Percentiles rank a stretch among this genome's conserved stretches.
Evolutionary conservation across 345 rosid species (phyloP).

Genomic region (Brassica nigra): DNA sequence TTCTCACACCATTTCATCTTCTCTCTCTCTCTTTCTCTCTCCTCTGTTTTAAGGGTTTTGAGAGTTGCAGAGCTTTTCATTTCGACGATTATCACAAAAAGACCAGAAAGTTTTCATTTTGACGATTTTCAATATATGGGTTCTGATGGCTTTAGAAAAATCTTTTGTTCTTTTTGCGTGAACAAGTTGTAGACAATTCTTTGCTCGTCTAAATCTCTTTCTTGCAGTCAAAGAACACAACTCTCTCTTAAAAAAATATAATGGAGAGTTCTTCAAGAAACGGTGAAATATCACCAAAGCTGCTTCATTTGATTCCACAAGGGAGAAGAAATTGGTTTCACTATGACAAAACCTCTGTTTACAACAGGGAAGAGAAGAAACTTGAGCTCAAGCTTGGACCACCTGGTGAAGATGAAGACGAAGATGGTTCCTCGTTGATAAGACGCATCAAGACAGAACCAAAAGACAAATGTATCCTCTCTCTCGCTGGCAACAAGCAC

Average conservation of each 20-base stretch:
- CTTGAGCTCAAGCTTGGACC: slow-evolving; percentile 97
- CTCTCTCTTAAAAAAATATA: neutral
- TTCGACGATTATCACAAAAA: neutral
- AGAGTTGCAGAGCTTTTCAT: neutral
- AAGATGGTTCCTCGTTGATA: slow-evolving; percentile 15
- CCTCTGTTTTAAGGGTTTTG: neutral
- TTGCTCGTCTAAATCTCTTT: neutral
- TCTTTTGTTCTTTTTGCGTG: slow-evolving; percentile 6
- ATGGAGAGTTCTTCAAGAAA: slow-evolving; percentile 58
- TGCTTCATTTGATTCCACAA: slow-evolving; percentile 65
- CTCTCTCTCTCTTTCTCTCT: neutral
- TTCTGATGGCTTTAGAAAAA: neutral
- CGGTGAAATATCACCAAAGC: slow-evolving; percentile 51
- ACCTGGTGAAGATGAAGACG: slow-evolving; percentile 52
- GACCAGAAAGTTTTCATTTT: neutral
- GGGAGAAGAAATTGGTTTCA: slow-evolving; percentile 56
- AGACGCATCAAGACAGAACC: slow-evolving; percentile 33
- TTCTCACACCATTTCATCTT: slow-evolving; percentile 29
- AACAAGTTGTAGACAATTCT: neutral
- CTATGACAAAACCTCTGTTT: slow-evolving; percentile 35
- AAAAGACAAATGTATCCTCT: slow-evolving; percentile 50
- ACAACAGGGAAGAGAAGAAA: slow-evolving; percentile 65
- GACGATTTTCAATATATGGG: neutral
- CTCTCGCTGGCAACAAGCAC: slow-evolving; percentile 40
- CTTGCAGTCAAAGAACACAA: neutral